Conservation (phyloP, 2,329 filamentous ascomycete species). For the Xylaria sp. region DNA sequence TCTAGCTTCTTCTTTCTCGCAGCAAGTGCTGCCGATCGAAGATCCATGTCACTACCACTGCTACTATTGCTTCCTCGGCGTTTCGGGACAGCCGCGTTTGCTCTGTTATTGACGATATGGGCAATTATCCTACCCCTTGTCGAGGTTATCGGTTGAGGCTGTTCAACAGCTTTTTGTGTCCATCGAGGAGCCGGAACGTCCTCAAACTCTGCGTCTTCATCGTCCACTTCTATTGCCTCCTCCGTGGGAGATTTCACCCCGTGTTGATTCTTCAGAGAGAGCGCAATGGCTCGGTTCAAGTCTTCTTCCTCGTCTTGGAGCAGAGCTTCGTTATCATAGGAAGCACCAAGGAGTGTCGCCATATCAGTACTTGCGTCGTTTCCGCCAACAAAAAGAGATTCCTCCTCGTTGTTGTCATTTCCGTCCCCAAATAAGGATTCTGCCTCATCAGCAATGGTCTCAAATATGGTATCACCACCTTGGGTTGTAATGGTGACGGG, state of each 20-base stretch:
- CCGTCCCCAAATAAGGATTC: constrained; percentile 53
- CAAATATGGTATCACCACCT: constrained; percentile 20
- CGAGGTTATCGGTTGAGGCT: constrained; percentile 46
- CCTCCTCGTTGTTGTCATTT: constrained; percentile 31
- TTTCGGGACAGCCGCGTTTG: constrained; percentile 55
- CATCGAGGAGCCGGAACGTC: constrained; percentile 51
- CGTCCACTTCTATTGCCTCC: constrained; percentile 30
- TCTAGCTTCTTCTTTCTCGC: constrained; percentile 50
- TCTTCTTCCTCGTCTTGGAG: constrained; percentile 52
- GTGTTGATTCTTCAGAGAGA: constrained; percentile 70
- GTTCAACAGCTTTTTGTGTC: constrained; percentile 49
- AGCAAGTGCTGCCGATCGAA: constrained; percentile 69
- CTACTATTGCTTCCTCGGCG: constrained; percentile 45
- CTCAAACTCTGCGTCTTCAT: constrained; percentile 42
- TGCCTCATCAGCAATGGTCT: constrained; percentile 37
- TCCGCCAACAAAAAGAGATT: constrained; percentile 52
- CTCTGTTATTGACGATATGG: constrained; percentile 67
- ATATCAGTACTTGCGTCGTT: constrained; percentile 19
- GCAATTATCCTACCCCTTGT: constrained; percentile 60
- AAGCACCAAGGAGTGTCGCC: constrained; percentile 22
- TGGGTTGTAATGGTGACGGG: constrained; percentile 23
- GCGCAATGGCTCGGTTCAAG: constrained; percentile 71
- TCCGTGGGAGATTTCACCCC: constrained; percentile 29
- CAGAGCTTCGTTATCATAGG: constrained; percentile 31
- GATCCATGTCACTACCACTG: constrained; percentile 75